Evolutionary conservation across 2,329 filamentous ascomycete genomes (phyloP).

Genomic region (Cordyceps cateniannulata): DNA sequence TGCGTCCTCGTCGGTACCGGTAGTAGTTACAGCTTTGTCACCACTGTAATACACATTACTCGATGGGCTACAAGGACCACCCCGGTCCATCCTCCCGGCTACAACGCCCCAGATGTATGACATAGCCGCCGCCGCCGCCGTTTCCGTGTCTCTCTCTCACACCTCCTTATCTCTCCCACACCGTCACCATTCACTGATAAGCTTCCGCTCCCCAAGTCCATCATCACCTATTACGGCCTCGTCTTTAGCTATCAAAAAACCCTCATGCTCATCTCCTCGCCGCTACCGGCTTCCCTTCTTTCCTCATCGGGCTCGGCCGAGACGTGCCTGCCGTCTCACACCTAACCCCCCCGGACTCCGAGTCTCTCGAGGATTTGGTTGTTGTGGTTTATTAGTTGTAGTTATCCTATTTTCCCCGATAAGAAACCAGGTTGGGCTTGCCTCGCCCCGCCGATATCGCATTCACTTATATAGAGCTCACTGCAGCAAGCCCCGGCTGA

Average conservation of each 20-base stretch:
- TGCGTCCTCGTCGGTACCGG: background rate
- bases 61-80: background rate
- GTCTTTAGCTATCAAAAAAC: background rate
- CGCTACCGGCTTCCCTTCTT: background rate
- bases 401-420: conserved; percentile 8
- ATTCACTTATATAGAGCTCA: background rate
- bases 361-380: background rate
- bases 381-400: background rate
- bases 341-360: conserved; percentile 5
- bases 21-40: background rate
- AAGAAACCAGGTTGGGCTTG: background rate
- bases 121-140: background rate
- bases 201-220: background rate
- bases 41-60: background rate
- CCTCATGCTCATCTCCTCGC: background rate
- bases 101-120: background rate
- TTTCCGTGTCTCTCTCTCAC: background rate
- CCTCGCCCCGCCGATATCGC: conserved; percentile 2
- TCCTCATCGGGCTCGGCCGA: conserved; percentile 5
- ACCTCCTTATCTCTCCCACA: no score
- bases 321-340: background rate
- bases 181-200: background rate
- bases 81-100: no score
- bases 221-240: background rate
- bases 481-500: background rate